Percentiles rank a stretch among this genome's conserved stretches.
These are phyloP conservation scores for Colletotrichum tanaceti DNA, from an alignment of 2,329 filamentous ascomycete species.

Conservation along the genomic window DNA sequence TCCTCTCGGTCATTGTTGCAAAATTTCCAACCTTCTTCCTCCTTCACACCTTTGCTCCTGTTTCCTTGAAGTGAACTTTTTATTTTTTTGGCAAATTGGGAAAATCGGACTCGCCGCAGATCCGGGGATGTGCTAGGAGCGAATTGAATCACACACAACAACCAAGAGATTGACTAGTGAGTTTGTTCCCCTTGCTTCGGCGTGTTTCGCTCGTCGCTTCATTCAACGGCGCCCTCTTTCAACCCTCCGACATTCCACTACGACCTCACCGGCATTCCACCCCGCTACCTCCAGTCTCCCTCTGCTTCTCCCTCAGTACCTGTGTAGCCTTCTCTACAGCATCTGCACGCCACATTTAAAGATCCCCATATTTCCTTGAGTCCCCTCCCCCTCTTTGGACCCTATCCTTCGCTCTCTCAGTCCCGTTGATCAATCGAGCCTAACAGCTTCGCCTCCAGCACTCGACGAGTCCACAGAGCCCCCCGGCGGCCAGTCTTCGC, in stretches of 20 bases:
- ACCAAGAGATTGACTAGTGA: conserved; percentile 33
- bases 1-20: conserved; percentile 8
- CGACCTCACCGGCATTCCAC: conserved; percentile 10
- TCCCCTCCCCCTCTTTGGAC: not conserved
- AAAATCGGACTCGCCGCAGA: conserved; percentile 17
- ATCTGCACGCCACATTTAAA: conserved; percentile 24
- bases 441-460: conserved; percentile 19
- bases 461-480: conserved; percentile 27
- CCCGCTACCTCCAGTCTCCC: not conserved
- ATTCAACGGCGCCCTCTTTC: conserved; percentile 22
- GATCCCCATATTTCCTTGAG: conserved; percentile 4
- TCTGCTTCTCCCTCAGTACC: not conserved
- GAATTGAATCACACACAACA: conserved; percentile 4
- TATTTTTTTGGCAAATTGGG: conserved; percentile 2
- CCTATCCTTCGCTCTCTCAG: not conserved
- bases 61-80: conserved; percentile 6
- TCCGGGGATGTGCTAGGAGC: conserved; percentile 30
- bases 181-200: conserved; percentile 26
- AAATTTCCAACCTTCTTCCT: conserved; percentile 19
- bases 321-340: no score
- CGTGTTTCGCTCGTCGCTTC: conserved; percentile 16
- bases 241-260: conserved; percentile 35
- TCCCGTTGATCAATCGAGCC: conserved; percentile 26
- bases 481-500: conserved; percentile 18
- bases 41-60: not conserved